Evolutionary conservation across 345 rosid species (phyloP), one percentile per base, ranked within the genome.

Genomic region (Citrus inodora): DNA sequence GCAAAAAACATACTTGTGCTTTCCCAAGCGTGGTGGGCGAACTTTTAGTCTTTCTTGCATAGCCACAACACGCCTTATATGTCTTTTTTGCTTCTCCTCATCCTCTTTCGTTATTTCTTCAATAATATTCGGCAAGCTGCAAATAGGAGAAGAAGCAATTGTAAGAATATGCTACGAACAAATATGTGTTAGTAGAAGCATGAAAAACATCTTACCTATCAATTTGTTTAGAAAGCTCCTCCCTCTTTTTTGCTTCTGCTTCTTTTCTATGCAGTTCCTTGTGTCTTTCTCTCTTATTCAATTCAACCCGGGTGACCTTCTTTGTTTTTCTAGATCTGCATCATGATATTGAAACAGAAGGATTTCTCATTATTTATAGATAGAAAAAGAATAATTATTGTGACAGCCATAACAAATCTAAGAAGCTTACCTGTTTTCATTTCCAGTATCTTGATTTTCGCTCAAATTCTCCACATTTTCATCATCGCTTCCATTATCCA

Each of bases 21-120:
- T 94, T 79, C 97, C 99, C 87, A 96, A 82, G 32, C 98, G 95
- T 19, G 98, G 97, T 25, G 99, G 99, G 55, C 94, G 80, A 11
- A 81, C 74, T 87, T 89, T 94, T 19, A 91, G 85, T 80, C 90
- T 90, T 74, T 96, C 98, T 78, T 92, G 84, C 85, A 90, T 92
- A 2, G 93, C 93, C 17, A 90, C 88, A 48, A 84, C 76, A 42
- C 85, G 77, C 35, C 99, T 74, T 35, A 83, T 64, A 76, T 83
- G 93, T 81, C 85, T 85, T 37, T 88, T 92, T 51, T 86, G 83
- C 88, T 90, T 92, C 80, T 91, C 94, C 73, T 89, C 91, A 56
- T 94, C 97, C 73, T 96, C 99, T 82, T 81, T 87, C 4, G 90
- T 88, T 85, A 96, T 94, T 88, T 96, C 95, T 80, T 89, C 73